These are phyloP conservation scores for Linnemannia elongata DNA, from an alignment of 192 early-diverging fungal genomes.

Conservation along the genomic window DNA sequence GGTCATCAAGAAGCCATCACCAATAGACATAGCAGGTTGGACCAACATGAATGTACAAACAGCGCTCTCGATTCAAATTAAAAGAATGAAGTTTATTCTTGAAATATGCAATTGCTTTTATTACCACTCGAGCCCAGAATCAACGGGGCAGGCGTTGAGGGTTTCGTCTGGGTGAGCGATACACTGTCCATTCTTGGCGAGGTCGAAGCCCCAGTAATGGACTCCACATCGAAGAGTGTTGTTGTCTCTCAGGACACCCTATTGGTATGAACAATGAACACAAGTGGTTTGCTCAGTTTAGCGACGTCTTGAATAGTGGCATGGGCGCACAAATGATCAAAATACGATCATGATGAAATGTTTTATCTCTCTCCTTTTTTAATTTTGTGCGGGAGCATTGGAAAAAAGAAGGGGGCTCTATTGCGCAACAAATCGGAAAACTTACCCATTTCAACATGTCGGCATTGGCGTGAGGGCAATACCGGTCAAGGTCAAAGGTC, in stretches of 20 bases:
- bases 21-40: not conserved
- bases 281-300: not conserved
- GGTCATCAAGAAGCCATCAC: not conserved
- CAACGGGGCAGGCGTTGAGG: constrained; percentile 48
- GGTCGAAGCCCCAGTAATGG: constrained; percentile 55
- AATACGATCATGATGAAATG: not conserved
- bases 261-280: not conserved
- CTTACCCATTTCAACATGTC: constrained; percentile 54
- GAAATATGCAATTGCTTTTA: not conserved
- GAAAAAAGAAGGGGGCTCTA: not conserved
- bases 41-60: not conserved
- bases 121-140: constrained; percentile 45
- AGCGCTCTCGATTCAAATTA: not conserved
- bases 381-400: not conserved
- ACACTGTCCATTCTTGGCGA: constrained; percentile 49
- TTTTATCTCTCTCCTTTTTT: not conserved
- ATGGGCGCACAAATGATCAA: not conserved
- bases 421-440: not conserved
- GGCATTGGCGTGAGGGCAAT: constrained; percentile 49
- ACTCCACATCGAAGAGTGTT: constrained; percentile 48
- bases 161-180: constrained; percentile 55
- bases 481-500: constrained; percentile 48
- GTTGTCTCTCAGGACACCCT: constrained; percentile 46
- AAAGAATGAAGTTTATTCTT: not conserved
- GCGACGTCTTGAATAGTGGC: not conserved